Base-by-base conservation (phyloP, 129 eudicot genomes). In the Flaveria bidentis region DNA sequence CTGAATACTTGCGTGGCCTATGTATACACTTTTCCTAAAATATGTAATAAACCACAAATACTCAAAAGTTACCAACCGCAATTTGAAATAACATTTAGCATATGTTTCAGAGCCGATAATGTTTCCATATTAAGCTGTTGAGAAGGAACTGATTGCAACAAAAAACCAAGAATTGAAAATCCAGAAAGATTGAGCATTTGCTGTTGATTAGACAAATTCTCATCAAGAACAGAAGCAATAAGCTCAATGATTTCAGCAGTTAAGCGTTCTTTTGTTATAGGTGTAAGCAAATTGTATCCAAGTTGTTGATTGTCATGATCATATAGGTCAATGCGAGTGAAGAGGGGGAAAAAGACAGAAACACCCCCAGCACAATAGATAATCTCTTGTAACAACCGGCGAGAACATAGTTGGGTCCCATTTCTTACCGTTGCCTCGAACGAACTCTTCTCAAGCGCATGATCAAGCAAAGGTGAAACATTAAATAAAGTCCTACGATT, bases 361-460 rank as follows among this genome's bases (percentile, higher is more conserved):
- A 95, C 96, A 30, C 99, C 99, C 75, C 99, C 99, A 58, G 91
- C 97, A 82, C 96, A 91, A 69, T 95, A 95, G 65, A 95, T 88
- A 57, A 95, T 91, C 77, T 95, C 94, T 72, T 91, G 93, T 81
- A 95, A 78, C 84, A 95, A 80, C 52, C 97, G 87, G 17, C 99
- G 90, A 22, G 99, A 95, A 78, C 99, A 95, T 68, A 95, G 82
- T 78, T 95, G 96, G n/a, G 97, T 89, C 77, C 99, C 99, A 42
- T 65, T 65, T 82, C 78, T 75, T 41, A 95, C 89, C 64, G 91
- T 88, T 53, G 99, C 99, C 83, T 95, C 97, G 67, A 91, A 89
- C 60, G 77, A 62, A 64, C 69, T 91, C 80, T 85, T 89, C 77
- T 89, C 96, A 36, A 63, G 73, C 11, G 85, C 88, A 82, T 86